Conservation (phyloP, 176 grass and related monocot genomes). For the Elymus sibiricus region DNA sequence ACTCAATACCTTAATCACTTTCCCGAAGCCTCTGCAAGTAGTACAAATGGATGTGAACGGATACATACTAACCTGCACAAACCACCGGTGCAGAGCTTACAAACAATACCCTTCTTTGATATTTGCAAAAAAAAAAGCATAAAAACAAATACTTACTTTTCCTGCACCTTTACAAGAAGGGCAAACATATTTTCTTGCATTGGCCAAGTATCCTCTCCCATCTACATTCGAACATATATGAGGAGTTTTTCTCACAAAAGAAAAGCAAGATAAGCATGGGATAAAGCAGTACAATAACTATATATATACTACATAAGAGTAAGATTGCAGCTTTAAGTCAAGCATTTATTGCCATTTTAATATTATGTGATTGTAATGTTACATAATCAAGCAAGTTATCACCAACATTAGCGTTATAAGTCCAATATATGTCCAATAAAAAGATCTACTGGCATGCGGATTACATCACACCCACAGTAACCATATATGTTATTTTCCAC, state of each 20-base stretch:
- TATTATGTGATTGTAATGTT: background rate
- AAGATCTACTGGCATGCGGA: background rate
- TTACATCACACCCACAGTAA: background rate
- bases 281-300: conserved; percentile 22
- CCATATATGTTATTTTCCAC: background rate
- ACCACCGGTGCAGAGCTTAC: conserved; percentile 7
- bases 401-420: background rate
- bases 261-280: conserved; percentile 14
- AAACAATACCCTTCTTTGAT: background rate
- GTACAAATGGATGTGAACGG: conserved; percentile 81
- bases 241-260: background rate
- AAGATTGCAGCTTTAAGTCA: conserved; percentile 12
- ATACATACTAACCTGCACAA: conserved; percentile 70
- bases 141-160: conserved; percentile 59
- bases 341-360: background rate
- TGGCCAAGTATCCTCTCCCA: conserved; percentile 72
- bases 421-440: background rate
- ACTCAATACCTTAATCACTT: conserved; percentile 85
- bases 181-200: conserved; percentile 74
- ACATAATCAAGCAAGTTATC: conserved; percentile 11
- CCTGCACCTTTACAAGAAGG: conserved; percentile 74
- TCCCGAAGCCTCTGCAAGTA: conserved; percentile 76
- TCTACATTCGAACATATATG: conserved; percentile 49
- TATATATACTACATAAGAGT: background rate
- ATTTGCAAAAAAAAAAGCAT: conserved; percentile 24